These are phyloP conservation scores for Cytospora piceicola DNA, from an alignment of 2,329 filamentous ascomycete species.

Conservation along the genomic window DNA sequence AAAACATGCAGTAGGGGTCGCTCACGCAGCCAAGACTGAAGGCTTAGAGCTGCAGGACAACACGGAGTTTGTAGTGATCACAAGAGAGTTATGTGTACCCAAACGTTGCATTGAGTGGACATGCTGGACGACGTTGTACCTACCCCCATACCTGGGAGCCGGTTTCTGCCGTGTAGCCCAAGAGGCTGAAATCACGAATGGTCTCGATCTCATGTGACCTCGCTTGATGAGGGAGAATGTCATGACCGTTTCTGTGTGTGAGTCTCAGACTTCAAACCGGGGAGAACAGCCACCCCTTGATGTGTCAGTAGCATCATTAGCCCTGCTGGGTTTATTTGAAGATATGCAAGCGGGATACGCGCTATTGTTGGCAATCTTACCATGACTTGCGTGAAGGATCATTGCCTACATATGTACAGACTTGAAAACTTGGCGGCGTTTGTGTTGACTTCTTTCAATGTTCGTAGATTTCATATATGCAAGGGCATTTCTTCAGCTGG, in stretches of 20 bases:
- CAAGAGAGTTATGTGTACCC: not conserved
- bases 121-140: conserved; percentile 24
- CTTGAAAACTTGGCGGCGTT: not conserved
- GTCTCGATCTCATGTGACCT: conserved; percentile 13
- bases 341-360: not conserved
- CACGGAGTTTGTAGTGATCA: conserved; percentile 1
- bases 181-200: conserved; percentile 24
- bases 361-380: not conserved
- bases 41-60: conserved; percentile 19
- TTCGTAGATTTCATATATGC: not conserved
- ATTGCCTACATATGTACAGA: not conserved
- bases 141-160: conserved; percentile 10
- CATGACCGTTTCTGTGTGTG: conserved; percentile 5
- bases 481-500: not conserved
- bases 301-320: conserved; percentile 13
- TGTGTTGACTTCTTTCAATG: not conserved
- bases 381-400: not conserved
- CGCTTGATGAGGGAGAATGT: conserved; percentile 11
- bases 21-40: conserved; percentile 7
- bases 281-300: not conserved
- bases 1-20: not conserved
- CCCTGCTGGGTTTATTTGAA: not conserved
- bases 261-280: conserved; percentile 13
- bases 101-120: not conserved
- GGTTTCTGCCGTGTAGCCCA: conserved; percentile 26